A percentile compares a stretch with the other conserved stretches of the same genome.
Evolutionary conservation across 2,329 filamentous ascomycete genomes (phyloP).

Genomic region (Fusarium compactum): DNA sequence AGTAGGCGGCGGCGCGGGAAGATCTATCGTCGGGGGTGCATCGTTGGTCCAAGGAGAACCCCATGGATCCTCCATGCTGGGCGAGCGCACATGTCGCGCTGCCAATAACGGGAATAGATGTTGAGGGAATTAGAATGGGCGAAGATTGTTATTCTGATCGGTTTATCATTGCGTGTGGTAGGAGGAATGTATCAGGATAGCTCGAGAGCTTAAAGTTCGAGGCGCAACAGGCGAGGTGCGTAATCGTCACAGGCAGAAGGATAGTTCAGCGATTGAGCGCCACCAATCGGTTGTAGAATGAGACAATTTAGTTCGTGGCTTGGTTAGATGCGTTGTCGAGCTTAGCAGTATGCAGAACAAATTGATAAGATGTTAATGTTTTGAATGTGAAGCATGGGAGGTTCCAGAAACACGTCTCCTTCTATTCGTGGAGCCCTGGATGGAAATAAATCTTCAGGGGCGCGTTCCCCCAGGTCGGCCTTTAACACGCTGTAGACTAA

Average conservation of each 20-base stretch:
- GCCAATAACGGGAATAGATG: conserved; percentile 20
- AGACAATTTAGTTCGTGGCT: background rate
- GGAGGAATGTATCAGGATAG: conserved; percentile 18
- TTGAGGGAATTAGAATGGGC: background rate
- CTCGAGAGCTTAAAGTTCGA: conserved; percentile 29
- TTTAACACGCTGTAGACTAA: conserved; percentile 13
- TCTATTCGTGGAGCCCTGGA: conserved; percentile 26
- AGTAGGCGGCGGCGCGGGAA: conserved; percentile 50
- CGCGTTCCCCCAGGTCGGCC: conserved; percentile 19
- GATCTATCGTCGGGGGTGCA: conserved; percentile 53
- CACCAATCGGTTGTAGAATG: conserved; percentile 6
- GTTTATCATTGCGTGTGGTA: conserved; percentile 39
- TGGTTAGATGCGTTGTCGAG: conserved; percentile 1
- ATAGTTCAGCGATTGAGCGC: conserved; percentile 21
- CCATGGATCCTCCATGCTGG: conserved; percentile 72
- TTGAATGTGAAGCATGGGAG: conserved; percentile 29
- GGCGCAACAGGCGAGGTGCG: conserved; percentile 31
- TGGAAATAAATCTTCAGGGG: conserved; percentile 35
- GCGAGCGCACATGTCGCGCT: conserved; percentile 52
- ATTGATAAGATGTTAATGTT: conserved; percentile 22
- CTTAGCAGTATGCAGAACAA: conserved; percentile 2
- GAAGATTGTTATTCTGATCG: conserved; percentile 27
- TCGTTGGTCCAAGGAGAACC: conserved; percentile 68
- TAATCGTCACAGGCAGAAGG: conserved; percentile 29
- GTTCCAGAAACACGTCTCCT: conserved; percentile 30